Evolutionary conservation across 345 rosid genomes (phyloP).

Genomic region (Turritis glabra): DNA sequence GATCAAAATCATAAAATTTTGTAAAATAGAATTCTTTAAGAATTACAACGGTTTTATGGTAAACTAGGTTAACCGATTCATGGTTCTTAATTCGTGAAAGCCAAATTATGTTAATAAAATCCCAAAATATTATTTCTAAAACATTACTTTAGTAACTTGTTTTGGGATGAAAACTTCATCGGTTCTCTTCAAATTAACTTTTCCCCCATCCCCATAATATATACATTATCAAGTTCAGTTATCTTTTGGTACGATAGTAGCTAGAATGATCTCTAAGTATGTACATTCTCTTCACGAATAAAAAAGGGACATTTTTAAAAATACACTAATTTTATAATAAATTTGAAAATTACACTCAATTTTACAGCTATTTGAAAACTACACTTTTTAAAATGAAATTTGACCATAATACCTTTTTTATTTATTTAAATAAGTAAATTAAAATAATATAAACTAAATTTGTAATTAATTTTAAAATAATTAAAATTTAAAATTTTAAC

Average conservation of each 20-base stretch:
- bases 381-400: too few relatives aligned
- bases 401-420: too few relatives aligned
- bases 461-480: too few relatives aligned
- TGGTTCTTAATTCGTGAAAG: background rate
- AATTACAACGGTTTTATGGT: background rate
- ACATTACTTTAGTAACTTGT: background rate
- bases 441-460: too few relatives aligned
- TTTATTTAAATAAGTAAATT: too few relatives aligned
- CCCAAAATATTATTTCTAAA: background rate
- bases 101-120: background rate
- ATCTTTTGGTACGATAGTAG: too few relatives aligned
- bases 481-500: too few relatives aligned
- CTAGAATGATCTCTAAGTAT: background rate
- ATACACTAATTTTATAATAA: too few relatives aligned
- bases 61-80: background rate
- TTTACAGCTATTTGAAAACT: too few relatives aligned
- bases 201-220: background rate
- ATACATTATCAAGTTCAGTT: too few relatives aligned
- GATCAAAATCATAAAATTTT: background rate
- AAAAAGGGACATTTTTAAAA: too few relatives aligned
- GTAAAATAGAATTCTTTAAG: background rate
- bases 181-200: background rate
- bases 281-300: background rate
- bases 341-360: too few relatives aligned
- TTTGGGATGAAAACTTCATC: background rate